Percentiles rank a stretch among this genome's conserved stretches.
phyloP scores from a whole-genome alignment of 805 yeast species.

The Yamadazyma akitaensis region DNA sequence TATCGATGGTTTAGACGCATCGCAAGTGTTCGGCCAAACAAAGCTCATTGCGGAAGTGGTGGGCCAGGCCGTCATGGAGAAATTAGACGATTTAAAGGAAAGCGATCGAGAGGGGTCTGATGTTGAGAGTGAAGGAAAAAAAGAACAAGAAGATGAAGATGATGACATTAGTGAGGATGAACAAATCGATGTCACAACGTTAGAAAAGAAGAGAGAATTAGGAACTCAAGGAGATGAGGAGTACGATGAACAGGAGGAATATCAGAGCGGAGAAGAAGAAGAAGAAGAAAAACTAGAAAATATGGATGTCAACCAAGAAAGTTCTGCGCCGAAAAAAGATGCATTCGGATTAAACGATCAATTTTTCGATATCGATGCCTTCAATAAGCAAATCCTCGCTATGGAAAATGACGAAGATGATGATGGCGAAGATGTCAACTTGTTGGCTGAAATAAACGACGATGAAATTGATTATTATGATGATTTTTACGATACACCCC shows the following conservation, averaged over 20 bases:
- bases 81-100: slow-evolving; percentile 48
- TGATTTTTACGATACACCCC: slow-evolving; percentile 59
- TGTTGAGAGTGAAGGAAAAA: slow-evolving; percentile 14
- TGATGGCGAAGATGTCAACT: slow-evolving; percentile 41
- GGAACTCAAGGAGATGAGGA: slow-evolving; percentile 12
- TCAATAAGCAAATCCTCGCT: slow-evolving; percentile 69
- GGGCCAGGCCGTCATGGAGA: slow-evolving; percentile 57
- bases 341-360: slow-evolving; percentile 74
- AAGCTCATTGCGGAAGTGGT: slow-evolving; percentile 80
- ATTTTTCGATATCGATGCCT: slow-evolving; percentile 81
- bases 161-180: slow-evolving; percentile 30
- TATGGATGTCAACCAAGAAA: background rate
- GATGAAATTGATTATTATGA: slow-evolving; percentile 58
- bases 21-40: slow-evolving; percentile 92
- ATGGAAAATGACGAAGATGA: slow-evolving; percentile 37
- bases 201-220: background rate
- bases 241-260: slow-evolving; percentile 11
- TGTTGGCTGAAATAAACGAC: slow-evolving; percentile 39
- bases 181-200: slow-evolving; percentile 3
- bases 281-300: background rate
- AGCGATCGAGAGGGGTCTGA: slow-evolving; percentile 29
- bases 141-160: slow-evolving; percentile 11
- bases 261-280: background rate
- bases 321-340: slow-evolving; percentile 34
- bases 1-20: slow-evolving; percentile 82